These are phyloP conservation scores for Sporothrix pseudoabietina DNA, from an alignment of 2,329 filamentous ascomycete genomes.

Conservation along the genomic window DNA sequence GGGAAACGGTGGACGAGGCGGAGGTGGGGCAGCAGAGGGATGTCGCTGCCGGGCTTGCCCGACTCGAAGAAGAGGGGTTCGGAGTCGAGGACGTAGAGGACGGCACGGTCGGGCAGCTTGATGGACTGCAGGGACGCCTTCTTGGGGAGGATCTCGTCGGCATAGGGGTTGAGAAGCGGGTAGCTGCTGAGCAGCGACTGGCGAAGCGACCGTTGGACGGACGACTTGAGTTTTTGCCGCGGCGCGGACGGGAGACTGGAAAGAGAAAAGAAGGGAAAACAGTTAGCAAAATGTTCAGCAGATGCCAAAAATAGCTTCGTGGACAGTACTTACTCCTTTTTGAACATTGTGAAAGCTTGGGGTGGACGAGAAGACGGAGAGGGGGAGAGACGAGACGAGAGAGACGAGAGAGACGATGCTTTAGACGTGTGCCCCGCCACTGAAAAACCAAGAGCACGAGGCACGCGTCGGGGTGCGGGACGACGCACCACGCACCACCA, in stretches of 20 bases:
- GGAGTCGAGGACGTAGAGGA: constrained; percentile 79
- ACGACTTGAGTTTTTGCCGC: constrained; percentile 97
- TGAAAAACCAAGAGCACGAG: constrained; percentile 25
- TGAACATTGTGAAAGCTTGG: constrained; percentile 66
- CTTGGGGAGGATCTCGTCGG: constrained; percentile 94
- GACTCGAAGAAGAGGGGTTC: constrained; percentile 91
- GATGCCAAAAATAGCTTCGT: not conserved
- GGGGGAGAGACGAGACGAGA: not conserved
- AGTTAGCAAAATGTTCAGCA: not conserved
- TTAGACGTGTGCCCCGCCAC: constrained; percentile 25
- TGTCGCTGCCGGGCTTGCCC: constrained; percentile 44
- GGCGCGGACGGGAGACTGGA: constrained; percentile 71
- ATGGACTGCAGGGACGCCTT: constrained; percentile 87
- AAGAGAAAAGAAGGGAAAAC: not conserved
- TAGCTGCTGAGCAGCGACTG: constrained; percentile 80
- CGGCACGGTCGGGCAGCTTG: constrained; percentile 88
- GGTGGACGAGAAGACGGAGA: not conserved
- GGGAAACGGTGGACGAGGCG: constrained; percentile 89
- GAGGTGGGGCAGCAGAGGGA: constrained; percentile 80
- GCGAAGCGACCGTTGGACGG: constrained; percentile 84
- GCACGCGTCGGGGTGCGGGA: not conserved
- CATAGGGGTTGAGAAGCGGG: constrained; percentile 80
- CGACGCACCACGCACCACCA: not conserved
- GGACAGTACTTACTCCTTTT: constrained; percentile 71
- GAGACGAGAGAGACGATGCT: not conserved